Evolutionary conservation across 306 rosid genomes (phyloP).

Genomic region (Rosa persica): DNA sequence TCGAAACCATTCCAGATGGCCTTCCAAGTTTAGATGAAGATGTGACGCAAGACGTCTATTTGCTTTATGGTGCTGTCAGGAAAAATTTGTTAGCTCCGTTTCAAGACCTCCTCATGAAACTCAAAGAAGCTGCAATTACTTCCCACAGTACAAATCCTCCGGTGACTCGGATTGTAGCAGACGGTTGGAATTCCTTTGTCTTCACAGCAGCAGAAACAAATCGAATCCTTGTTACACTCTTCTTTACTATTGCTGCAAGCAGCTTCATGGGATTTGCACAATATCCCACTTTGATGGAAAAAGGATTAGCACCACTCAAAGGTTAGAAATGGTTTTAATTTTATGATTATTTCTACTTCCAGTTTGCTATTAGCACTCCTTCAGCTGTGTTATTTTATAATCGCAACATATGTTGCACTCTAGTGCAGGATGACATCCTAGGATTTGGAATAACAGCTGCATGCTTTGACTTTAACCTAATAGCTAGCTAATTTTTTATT

Average conservation of each 20-base stretch:
- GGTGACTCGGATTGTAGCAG: background rate
- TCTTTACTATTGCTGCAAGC: conserved; percentile 10
- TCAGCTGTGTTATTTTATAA: too few relatives aligned
- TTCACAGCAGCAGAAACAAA: background rate
- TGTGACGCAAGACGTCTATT: background rate
- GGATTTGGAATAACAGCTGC: too few relatives aligned
- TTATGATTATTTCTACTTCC: too few relatives aligned
- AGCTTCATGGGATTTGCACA: background rate
- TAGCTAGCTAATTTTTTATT: too few relatives aligned
- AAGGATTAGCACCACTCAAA: background rate
- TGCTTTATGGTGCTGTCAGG: background rate
- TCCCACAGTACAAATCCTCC: background rate
- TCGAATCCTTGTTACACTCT: background rate
- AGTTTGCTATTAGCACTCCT: too few relatives aligned
- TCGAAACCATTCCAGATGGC: conserved; percentile 15
- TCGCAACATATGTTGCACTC: too few relatives aligned
- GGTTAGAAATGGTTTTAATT: background rate
- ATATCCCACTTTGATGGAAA: background rate
- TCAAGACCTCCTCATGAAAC: background rate
- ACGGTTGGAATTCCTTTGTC: background rate
- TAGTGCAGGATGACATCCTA: too few relatives aligned
- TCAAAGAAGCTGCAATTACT: background rate
- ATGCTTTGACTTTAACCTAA: too few relatives aligned
- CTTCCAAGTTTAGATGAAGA: background rate
- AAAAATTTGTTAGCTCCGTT: background rate